Conservation (phyloP, 1,284 basidiomycete species). For the Trichosporon sp. region DNA sequence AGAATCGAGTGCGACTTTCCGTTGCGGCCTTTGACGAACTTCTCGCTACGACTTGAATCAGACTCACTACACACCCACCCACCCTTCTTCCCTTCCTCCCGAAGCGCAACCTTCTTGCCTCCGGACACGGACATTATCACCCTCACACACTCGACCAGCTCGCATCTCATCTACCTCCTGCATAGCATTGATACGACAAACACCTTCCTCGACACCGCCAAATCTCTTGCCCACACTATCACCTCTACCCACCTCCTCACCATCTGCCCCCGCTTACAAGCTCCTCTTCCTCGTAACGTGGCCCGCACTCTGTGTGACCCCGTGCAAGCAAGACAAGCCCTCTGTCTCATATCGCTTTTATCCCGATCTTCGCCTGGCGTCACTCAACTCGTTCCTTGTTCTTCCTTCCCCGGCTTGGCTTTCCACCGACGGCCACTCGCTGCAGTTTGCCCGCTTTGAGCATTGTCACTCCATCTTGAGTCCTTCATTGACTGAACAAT, state of each 20-base stretch:
- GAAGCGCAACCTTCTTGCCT: too few relatives aligned
- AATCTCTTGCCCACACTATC: too few relatives aligned
- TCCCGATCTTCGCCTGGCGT: background rate
- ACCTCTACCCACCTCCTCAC: too few relatives aligned
- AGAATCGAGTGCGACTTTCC: background rate
- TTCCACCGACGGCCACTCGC: background rate
- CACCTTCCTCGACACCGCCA: background rate
- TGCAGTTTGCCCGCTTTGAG: background rate
- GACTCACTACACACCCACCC: background rate
- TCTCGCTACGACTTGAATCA: background rate
- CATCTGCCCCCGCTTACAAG: too few relatives aligned
- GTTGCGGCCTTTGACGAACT: background rate
- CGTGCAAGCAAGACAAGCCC: too few relatives aligned
- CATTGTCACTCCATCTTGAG: background rate
- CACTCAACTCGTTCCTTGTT: too few relatives aligned
- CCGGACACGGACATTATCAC: background rate
- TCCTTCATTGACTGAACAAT: background rate
- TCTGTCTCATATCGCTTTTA: background rate
- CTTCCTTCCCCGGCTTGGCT: background rate
- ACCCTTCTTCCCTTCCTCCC: too few relatives aligned
- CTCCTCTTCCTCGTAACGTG: too few relatives aligned
- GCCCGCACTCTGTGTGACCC: background rate
- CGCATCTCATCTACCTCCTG: background rate
- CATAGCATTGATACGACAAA: background rate
- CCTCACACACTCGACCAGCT: too few relatives aligned